phyloP scores from a whole-genome alignment of 1,284 basidiomycete genomes.

The Ustilago shanxiensis region DNA sequence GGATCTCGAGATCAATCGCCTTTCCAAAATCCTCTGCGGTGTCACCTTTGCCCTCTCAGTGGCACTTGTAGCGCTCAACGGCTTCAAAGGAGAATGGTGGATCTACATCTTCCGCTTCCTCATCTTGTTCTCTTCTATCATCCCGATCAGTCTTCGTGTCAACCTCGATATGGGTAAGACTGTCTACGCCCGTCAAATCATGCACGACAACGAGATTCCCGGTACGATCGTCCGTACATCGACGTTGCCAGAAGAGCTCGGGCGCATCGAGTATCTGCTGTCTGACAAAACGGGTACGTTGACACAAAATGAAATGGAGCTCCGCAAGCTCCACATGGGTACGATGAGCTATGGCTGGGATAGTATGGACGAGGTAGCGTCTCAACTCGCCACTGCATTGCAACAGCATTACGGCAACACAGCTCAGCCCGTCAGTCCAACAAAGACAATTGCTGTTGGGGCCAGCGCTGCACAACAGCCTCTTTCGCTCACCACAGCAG shows the following conservation, averaged over 20 bases:
- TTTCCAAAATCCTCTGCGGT: conserved; percentile 96
- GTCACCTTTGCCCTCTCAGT: conserved; percentile 93
- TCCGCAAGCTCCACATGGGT: conserved; percentile 98
- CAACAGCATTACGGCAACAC: conserved; percentile 65
- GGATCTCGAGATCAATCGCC: conserved; percentile 92
- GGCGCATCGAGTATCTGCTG: conserved; percentile 92
- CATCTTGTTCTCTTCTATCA: conserved; percentile 98
- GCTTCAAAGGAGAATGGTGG: conserved; percentile 95
- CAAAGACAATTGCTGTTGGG: conserved; percentile 15
- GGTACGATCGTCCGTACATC: conserved; percentile 95
- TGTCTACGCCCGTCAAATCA: conserved; percentile 94
- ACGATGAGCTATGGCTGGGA: conserved; percentile 97
- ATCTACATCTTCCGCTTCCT: conserved; percentile 96
- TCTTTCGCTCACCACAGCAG: conserved; percentile 73
- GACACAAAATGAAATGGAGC: conserved; percentile 99
- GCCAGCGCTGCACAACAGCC: conserved; percentile 16
- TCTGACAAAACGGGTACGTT: conserved; percentile 98
- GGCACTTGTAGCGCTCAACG: conserved; percentile 92
- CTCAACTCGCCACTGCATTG: conserved; percentile 85
- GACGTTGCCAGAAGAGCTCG: conserved; percentile 95
- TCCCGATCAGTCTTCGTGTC: conserved; percentile 97
- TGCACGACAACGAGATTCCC: conserved; percentile 91
- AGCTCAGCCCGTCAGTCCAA: conserved; percentile 32
- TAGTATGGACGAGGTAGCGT: conserved; percentile 96
- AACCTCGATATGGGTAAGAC: conserved; percentile 99